Evolutionary conservation across 2,329 filamentous ascomycete genomes (phyloP).

Genomic region (Trichoderma semiorbis): DNA sequence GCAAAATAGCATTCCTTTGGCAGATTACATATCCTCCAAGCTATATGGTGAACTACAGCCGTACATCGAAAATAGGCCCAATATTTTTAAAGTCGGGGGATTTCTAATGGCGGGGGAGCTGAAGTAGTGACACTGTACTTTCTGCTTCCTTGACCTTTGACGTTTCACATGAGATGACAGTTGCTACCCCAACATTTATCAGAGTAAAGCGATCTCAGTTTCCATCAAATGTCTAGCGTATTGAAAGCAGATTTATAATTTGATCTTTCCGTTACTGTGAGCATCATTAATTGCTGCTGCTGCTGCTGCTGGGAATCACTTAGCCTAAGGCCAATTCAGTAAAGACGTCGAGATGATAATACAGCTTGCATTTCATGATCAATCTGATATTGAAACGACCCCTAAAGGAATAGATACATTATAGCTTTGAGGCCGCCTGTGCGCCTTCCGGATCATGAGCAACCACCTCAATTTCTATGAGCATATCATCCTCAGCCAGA

Average conservation of each 20-base stretch:
- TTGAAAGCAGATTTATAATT: not conserved
- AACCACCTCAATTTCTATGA: not conserved
- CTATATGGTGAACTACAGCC: not conserved
- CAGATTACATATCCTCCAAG: not conserved
- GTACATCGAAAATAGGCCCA: no score
- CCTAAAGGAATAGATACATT: not conserved
- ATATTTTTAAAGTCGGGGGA: no score
- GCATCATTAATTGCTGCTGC: not conserved
- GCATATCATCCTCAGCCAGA: not conserved
- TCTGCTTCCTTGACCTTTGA: no score
- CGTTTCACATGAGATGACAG: no score
- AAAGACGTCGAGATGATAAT: not conserved
- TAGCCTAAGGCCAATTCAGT: not conserved
- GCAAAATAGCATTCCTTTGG: not conserved
- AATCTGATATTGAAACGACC: fast-evolving
- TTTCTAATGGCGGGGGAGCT: no score
- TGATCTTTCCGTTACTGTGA: not conserved
- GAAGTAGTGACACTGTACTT: no score
- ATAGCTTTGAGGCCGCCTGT: not conserved
- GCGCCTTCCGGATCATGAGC: not conserved
- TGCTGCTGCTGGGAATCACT: not conserved
- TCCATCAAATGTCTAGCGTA: no score
- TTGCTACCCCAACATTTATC: no score
- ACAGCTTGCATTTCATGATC: not conserved
- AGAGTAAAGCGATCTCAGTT: no score